These are phyloP conservation scores for Trichoderma harzianum DNA, from an alignment of 2,329 filamentous ascomycete species.

Conservation along the genomic window DNA sequence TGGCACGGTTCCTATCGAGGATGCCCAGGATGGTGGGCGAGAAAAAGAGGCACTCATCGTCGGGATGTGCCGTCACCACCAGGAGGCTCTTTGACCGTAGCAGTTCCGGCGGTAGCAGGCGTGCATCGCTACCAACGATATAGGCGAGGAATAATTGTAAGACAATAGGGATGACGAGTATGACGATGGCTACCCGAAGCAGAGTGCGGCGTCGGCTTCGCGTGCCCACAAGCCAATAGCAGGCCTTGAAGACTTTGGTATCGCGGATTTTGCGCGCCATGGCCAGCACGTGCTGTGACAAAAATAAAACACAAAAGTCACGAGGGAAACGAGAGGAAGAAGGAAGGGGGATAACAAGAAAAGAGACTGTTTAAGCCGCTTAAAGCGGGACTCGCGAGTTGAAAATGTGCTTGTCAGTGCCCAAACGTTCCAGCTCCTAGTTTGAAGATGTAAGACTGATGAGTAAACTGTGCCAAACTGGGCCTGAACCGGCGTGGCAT, in stretches of 20 bases:
- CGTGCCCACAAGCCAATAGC: constrained; percentile 22
- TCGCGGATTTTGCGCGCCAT: constrained; percentile 6
- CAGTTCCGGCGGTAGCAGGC: constrained; percentile 35
- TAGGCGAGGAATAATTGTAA: constrained; percentile 38
- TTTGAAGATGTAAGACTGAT: not conserved
- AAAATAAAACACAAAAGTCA: not conserved
- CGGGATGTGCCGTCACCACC: constrained; percentile 38
- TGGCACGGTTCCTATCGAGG: constrained; percentile 27
- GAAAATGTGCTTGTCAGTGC: not conserved
- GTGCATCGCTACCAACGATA: constrained; percentile 33
- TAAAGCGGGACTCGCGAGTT: not conserved
- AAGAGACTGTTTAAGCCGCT: not conserved
- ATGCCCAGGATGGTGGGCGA: constrained; percentile 32
- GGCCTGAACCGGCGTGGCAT: constrained; percentile 2
- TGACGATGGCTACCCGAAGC: constrained; percentile 17
- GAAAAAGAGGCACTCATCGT: constrained; percentile 39
- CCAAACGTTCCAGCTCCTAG: not conserved
- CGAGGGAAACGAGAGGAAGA: not conserved
- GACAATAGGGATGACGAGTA: constrained; percentile 28
- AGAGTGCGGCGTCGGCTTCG: constrained; percentile 22
- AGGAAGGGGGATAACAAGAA: not conserved
- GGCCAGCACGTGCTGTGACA: not conserved
- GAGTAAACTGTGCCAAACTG: constrained; percentile 5
- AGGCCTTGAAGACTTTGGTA: constrained; percentile 3
- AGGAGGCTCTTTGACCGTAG: constrained; percentile 34